Evolutionary conservation across 257 asterid species (phyloP).

Genomic region (Gentiana dahurica): DNA sequence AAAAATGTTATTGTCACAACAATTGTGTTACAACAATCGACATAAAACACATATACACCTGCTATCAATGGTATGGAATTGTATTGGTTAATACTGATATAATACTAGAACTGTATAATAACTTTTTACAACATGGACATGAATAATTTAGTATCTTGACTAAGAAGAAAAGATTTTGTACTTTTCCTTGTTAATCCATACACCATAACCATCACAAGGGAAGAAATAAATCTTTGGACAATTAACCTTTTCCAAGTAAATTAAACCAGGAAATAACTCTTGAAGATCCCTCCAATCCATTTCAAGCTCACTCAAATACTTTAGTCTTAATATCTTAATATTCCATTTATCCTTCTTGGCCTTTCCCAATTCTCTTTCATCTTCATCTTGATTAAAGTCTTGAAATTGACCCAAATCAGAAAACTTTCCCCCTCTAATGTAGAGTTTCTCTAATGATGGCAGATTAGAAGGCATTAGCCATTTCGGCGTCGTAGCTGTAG

Average conservation of each 20-base stretch:
- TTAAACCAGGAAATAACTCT: slow-evolving; percentile 26
- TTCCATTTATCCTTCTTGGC: slow-evolving; percentile 16
- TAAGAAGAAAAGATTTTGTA: too few species aligned
- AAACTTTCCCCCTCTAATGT: slow-evolving; percentile 41
- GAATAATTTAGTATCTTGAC: too few species aligned
- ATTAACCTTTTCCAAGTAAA: slow-evolving; percentile 31
- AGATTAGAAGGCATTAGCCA: slow-evolving; percentile 23
- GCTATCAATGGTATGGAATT: too few species aligned
- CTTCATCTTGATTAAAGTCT: slow-evolving; percentile 4
- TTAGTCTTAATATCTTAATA: slow-evolving; percentile 32
- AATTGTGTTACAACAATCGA: too few species aligned
- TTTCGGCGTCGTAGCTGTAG: slow-evolving; percentile 9
- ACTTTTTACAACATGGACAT: too few species aligned
- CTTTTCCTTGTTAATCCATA: slow-evolving; percentile 27
- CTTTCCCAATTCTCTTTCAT: neutral
- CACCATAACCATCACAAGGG: slow-evolving; percentile 36
- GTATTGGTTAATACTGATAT: too few species aligned
- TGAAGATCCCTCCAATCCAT: slow-evolving; percentile 36
- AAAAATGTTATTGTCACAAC: too few species aligned
- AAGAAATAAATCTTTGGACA: slow-evolving; percentile 38
- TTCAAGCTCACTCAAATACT: slow-evolving; percentile 28
- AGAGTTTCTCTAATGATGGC: slow-evolving; percentile 27
- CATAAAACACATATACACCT: too few species aligned
- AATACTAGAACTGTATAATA: too few species aligned
- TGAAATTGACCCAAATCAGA: slow-evolving; percentile 28